Evolutionary conservation across 2,329 filamentous ascomycete genomes (phyloP), one percentile per base, ranked within the genome.

Genomic region (Aureobasidium melanogenum): DNA sequence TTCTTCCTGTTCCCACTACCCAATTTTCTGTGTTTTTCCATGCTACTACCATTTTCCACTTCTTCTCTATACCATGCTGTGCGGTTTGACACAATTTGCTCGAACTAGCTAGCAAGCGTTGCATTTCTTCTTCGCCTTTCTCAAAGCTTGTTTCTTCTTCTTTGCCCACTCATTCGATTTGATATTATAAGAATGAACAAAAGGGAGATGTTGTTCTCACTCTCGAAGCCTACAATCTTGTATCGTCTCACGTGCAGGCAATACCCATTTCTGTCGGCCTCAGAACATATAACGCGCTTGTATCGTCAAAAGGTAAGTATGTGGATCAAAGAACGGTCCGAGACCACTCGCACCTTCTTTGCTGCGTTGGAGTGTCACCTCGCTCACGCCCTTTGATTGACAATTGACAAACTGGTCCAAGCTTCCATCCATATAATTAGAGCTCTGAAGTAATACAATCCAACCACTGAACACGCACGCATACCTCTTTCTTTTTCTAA

Each of bases 11-110:
- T 22, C 48, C 19, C 30, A 28, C 9, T 26, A 43, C 9, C n/a
- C 39, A 19, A 19, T 43, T 15, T 24, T 55, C 8, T 39, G 14
- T 34, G 30, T 26, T 26, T 26, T 41, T n/a, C n/a, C 51, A 30
- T 55, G 51, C 39, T 55, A 19, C 39, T 55, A 19, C 24, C 39
- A 54, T 54, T 36, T 41, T 17, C 26, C 15, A 24, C 26, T 43
- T 44, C n/a, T 43, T 32, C 38, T 56, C 26, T 56, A 56, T 56
- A 56, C 52, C 52, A 56, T 44, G 52, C 52, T 26, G n/a, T 41
- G 52, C 39, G 38, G 26, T 32, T 28, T 19, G 52, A 56, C 12
- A 44, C n/a, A n/a, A 19, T 56, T 54, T 22, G 24, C n/a, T 54
- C 50, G 17, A n/a, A 17, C 36, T 12, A 41, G 36, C 50, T 26